Evolutionary conservation across 2,329 filamentous ascomycete species (phyloP), one percentile per base, ranked within the genome.

Genomic region (Stemphylium beticola): DNA sequence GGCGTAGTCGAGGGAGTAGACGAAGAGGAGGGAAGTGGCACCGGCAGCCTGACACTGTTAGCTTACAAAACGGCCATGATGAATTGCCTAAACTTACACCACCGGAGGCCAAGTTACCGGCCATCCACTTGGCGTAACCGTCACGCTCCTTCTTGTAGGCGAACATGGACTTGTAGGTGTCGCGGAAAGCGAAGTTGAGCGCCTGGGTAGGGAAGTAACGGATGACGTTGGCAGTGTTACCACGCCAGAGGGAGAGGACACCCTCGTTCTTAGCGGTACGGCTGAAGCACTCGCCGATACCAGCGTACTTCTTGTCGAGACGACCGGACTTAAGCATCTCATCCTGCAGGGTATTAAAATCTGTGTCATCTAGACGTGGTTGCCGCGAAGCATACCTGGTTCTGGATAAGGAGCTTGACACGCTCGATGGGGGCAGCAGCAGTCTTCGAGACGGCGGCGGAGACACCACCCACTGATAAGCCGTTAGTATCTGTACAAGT

Each of bases 91-190:
- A 33, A 89, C 88, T 80, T 90, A 92, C 92, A 96, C 95, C 95
- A 92, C 95, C 95, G 77, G 95, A 99, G 79, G 95, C 95, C 84
- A 99, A 86, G 92, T 99, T 99, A 87, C 95, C 95, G 72, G 85
- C 87, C 95, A 99, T 98, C 95, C 95, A 99, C 90, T 93, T 92
- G 79, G 83, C 85, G 83, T 99, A 99, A 77, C 95, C 95, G 81
- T 99, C 95, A 83, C 89, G 89, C 66, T 99, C 95, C 91, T 98
- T 98, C 92, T 98, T 99, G 92, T 92, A 99, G 79, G 92, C 91
- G 89, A 99, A 99, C 93, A 99, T 96, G 79, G 90, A 87, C 92
- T 99, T 99, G 92, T 97, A 99, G 89, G 96, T 97, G 83, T 99
- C 95, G 83, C 95, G 95, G 95, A 99, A 99, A 81, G 95, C 95